Conservation (phyloP, 257 asterid species). For the Scutellaria baicalensis region DNA sequence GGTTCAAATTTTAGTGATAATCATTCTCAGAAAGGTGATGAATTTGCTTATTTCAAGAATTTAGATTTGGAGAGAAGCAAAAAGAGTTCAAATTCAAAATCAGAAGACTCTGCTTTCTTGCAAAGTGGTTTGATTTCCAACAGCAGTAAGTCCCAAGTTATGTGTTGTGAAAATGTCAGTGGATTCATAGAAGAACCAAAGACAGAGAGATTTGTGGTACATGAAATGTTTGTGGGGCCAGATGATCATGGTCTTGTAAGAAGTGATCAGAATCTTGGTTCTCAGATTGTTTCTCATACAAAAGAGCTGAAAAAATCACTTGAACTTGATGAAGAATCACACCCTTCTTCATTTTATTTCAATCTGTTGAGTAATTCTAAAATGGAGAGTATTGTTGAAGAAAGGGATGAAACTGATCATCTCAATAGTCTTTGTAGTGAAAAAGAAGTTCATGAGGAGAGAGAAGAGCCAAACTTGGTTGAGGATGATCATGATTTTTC, state of each 20-base stretch:
- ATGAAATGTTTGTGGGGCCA: slow-evolving; percentile 47
- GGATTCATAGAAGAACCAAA: slow-evolving; percentile 42
- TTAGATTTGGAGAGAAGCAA: neutral
- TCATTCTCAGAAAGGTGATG: slow-evolving; percentile 12
- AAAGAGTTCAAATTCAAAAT: neutral
- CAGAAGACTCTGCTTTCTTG: slow-evolving; percentile 43
- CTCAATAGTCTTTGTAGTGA: neutral
- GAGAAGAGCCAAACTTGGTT: slow-evolving; percentile 2
- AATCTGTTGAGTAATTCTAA: slow-evolving; percentile 8
- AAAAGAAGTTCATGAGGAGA: slow-evolving; percentile 2
- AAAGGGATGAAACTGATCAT: neutral
- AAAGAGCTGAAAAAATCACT: neutral
- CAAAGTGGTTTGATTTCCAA: slow-evolving; percentile 20
- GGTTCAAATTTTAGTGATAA: slow-evolving; percentile 19
- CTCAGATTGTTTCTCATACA: neutral
- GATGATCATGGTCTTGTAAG: slow-evolving; percentile 16
- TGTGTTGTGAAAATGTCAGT: slow-evolving; percentile 28
- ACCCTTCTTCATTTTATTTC: slow-evolving; percentile 15
- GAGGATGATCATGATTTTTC: slow-evolving; percentile 38
- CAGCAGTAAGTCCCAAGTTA: slow-evolving; percentile 35
- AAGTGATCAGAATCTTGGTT: slow-evolving; percentile 18
- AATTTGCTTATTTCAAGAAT: no score
- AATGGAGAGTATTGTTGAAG: neutral
- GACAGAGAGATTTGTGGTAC: slow-evolving; percentile 24
- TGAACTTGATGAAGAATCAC: slow-evolving; percentile 4